Percentiles rank a stretch among this genome's conserved stretches.
Conservation (phyloP, 352 stramenopile genomes). For the Halophytophthora batemanensis region DNA sequence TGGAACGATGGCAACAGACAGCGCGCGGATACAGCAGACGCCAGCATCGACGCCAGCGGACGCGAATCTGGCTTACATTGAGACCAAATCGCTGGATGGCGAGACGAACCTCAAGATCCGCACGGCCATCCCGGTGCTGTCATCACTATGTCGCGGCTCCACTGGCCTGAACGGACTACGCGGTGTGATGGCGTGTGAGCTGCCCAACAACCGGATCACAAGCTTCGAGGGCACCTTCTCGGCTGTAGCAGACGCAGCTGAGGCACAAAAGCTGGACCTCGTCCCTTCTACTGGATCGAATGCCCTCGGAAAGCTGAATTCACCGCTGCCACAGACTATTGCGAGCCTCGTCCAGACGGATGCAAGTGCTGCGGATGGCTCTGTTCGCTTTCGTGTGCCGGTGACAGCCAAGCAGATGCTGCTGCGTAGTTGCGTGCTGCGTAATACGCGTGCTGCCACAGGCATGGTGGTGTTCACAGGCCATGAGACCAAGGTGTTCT, state of each 20-base stretch:
- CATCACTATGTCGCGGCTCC: constrained; percentile 22
- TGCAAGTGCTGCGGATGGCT: constrained; percentile 24
- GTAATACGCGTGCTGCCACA: constrained; percentile 81
- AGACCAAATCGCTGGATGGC: constrained; percentile 83
- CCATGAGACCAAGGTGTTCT: constrained; percentile 84
- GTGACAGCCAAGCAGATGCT: constrained; percentile 89
- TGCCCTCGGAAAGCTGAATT: not conserved
- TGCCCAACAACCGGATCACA: constrained; percentile 83
- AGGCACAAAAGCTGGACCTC: constrained; percentile 40
- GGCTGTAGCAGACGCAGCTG: constrained; percentile 26
- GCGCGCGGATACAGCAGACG: constrained; percentile 5
- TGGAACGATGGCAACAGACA: constrained; percentile 2
- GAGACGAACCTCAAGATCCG: constrained; percentile 87
- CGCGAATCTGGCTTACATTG: constrained; percentile 70
- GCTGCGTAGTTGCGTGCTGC: constrained; percentile 83
- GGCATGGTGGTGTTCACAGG: constrained; percentile 90
- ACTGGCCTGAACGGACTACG: constrained; percentile 40
- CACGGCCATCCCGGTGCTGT: constrained; percentile 57
- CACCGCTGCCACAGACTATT: constrained; percentile 5
- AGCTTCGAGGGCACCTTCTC: constrained; percentile 80
- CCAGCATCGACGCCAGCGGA: constrained; percentile 11
- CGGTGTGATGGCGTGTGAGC: constrained; percentile 66
- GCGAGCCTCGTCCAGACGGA: constrained; percentile 26
- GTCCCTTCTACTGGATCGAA: not conserved
- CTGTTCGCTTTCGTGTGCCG: constrained; percentile 39